A percentile compares a stretch with the other conserved stretches of the same genome.
phyloP scores from a whole-genome alignment of 345 rosid species.

The Toxicodendron radicans region DNA sequence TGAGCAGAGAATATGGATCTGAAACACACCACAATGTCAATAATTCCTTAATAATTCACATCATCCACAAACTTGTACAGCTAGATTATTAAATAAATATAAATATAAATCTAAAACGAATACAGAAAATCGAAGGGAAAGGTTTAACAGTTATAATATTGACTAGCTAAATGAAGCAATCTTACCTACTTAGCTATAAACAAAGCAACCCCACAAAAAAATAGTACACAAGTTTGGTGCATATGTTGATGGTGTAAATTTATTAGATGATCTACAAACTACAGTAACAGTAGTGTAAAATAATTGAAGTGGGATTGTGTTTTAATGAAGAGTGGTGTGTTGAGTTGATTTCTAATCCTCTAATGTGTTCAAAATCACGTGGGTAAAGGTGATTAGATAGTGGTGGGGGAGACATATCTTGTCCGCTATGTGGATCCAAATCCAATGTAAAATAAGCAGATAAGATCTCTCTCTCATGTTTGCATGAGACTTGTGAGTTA shows the following conservation, averaged over 20 bases:
- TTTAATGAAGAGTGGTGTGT: background rate
- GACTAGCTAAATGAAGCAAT: background rate
- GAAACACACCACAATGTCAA: constrained; percentile 16
- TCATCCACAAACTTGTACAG: constrained; percentile 19
- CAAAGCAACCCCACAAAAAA: background rate
- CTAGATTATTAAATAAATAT: background rate
- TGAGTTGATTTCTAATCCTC: background rate
- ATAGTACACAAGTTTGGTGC: background rate
- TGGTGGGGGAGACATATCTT: constrained; percentile 17
- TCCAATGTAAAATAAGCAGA: constrained; percentile 14
- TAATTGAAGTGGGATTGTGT: constrained; percentile 7
- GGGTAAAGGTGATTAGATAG: constrained; percentile 6
- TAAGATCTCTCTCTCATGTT: background rate
- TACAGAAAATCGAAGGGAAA: background rate
- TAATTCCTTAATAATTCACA: constrained; percentile 30
- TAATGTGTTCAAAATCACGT: constrained; percentile 18
- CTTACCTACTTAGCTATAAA: background rate
- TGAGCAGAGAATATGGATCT: constrained; percentile 25
- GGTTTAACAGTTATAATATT: background rate
- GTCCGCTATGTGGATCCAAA: constrained; percentile 20
- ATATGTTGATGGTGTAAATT: background rate
- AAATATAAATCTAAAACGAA: background rate
- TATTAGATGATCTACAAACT: background rate
- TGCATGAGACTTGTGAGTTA: too few species aligned
- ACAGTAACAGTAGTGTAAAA: background rate